These are phyloP conservation scores for Lecanoromycetidae sp. DNA, from an alignment of 2,329 filamentous ascomycete species.

Conservation along the genomic window DNA sequence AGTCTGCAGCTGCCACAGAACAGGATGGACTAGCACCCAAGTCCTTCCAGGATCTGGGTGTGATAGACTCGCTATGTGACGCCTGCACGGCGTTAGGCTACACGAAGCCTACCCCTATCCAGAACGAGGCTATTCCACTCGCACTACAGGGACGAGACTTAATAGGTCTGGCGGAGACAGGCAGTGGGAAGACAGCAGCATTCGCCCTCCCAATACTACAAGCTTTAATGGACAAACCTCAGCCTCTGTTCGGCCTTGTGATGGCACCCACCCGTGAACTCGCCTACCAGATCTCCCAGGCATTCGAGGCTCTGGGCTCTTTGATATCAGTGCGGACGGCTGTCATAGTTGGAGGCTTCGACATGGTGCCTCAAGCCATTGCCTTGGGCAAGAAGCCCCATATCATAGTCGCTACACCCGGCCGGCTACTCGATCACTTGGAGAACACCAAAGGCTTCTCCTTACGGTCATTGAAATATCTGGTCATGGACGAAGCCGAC, in stretches of 20 bases:
- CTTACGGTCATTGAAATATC: conserved; percentile 83
- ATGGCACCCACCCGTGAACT: conserved; percentile 88
- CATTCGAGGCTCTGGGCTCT: conserved; percentile 77
- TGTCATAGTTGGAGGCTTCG: conserved; percentile 83
- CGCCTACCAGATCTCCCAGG: conserved; percentile 78
- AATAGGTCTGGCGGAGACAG: conserved; percentile 89
- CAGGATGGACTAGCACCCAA: conserved; percentile 22
- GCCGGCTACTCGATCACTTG: conserved; percentile 82
- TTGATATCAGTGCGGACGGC: conserved; percentile 78
- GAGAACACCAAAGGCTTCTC: conserved; percentile 82
- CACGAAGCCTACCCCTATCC: conserved; percentile 79
- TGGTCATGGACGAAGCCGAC: conserved; percentile 95
- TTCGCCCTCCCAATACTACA: conserved; percentile 91
- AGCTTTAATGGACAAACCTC: conserved; percentile 75
- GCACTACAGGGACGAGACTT: conserved; percentile 73
- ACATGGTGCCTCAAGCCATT: conserved; percentile 87
- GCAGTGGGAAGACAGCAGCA: conserved; percentile 88
- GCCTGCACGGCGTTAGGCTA: conserved; percentile 74
- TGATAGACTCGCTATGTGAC: conserved; percentile 79
- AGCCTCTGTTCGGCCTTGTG: conserved; percentile 75
- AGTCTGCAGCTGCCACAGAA: neutral
- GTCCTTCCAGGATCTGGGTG: conserved; percentile 48
- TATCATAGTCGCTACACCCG: conserved; percentile 70
- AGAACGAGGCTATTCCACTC: conserved; percentile 68
- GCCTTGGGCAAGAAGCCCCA: conserved; percentile 93